These are phyloP conservation scores for Kregervanrija delftensis DNA, from an alignment of 805 yeast genomes.

Conservation along the genomic window DNA sequence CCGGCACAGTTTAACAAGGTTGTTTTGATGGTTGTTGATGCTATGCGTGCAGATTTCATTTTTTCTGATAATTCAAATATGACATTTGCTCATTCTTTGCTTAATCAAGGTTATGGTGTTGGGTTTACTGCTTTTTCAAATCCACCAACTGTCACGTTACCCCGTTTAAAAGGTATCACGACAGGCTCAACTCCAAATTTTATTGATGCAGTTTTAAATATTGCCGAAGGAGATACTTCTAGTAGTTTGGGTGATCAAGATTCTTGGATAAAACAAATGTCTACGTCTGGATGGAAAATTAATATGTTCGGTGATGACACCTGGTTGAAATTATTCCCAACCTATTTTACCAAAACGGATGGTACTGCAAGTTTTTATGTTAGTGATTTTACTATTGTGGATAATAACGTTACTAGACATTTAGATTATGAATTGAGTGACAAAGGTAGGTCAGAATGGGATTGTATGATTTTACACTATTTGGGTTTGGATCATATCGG, in stretches of 20 bases:
- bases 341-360: conserved; percentile 55
- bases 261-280: conserved; percentile 77
- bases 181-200: conserved; percentile 95
- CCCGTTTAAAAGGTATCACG: conserved; percentile 86
- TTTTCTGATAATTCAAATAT: conserved; percentile 61
- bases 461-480: conserved; percentile 80
- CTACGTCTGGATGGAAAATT: conserved; percentile 34
- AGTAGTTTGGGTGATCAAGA: conserved; percentile 69
- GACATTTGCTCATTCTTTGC: conserved; percentile 55
- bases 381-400: conserved; percentile 92
- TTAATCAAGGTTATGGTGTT: conserved; percentile 62
- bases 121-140: conserved; percentile 89
- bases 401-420: conserved; percentile 87
- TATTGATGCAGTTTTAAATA: conserved; percentile 87
- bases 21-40: conserved; percentile 85
- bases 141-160: conserved; percentile 96
- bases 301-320: conserved; percentile 97
- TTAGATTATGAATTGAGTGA: conserved; percentile 49
- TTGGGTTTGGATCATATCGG: conserved; percentile 96
- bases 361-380: conserved; percentile 95
- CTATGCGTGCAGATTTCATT: conserved; percentile 83
- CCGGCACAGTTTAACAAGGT: conserved; percentile 54
- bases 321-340: conserved; percentile 87
- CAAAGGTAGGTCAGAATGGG: conserved; percentile 51
- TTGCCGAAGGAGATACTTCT: conserved; percentile 80